Evolutionary conservation across 2,329 filamentous ascomycete species (phyloP).

Genomic region (Teratosphaeria viscida): DNA sequence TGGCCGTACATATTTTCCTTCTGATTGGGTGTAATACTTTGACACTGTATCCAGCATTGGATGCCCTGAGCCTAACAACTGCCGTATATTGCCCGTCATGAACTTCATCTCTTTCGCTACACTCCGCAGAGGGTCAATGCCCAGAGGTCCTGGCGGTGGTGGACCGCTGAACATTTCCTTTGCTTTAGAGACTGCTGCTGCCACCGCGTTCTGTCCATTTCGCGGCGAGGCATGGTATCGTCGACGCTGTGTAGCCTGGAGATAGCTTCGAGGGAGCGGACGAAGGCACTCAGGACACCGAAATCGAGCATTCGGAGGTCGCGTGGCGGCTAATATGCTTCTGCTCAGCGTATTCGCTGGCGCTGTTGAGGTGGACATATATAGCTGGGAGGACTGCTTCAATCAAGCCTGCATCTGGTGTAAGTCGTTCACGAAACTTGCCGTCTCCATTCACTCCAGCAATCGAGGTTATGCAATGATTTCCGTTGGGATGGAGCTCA

Average conservation of each 20-base stretch:
- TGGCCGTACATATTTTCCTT: constrained; percentile 93
- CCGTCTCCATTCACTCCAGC: neutral
- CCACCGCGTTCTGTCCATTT: constrained; percentile 51
- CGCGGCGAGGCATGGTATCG: constrained; percentile 27
- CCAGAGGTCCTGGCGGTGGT: constrained; percentile 54
- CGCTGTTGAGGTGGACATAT: constrained; percentile 25
- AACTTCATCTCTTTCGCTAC: constrained; percentile 97
- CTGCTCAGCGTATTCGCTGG: constrained; percentile 25
- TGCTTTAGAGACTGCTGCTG: constrained; percentile 57
- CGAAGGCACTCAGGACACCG: constrained; percentile 24
- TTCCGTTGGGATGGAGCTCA: neutral
- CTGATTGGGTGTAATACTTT: constrained; percentile 94
- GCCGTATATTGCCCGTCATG: constrained; percentile 82
- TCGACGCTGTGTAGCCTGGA: constrained; percentile 20
- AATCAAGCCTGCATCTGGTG: neutral
- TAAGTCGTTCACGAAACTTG: neutral
- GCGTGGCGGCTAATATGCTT: constrained; percentile 15
- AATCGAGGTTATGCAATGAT: neutral
- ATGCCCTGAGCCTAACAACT: constrained; percentile 87
- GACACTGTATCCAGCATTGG: constrained; percentile 88
- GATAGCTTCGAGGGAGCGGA: constrained; percentile 16
- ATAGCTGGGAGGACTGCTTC: constrained; percentile 1
- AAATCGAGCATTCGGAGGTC: constrained; percentile 6
- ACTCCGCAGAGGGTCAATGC: constrained; percentile 75
- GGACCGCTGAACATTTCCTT: constrained; percentile 63